These are phyloP conservation scores for Torulaspora gathmanii DNA, from an alignment of 805 yeast species.

Conservation along the genomic window DNA sequence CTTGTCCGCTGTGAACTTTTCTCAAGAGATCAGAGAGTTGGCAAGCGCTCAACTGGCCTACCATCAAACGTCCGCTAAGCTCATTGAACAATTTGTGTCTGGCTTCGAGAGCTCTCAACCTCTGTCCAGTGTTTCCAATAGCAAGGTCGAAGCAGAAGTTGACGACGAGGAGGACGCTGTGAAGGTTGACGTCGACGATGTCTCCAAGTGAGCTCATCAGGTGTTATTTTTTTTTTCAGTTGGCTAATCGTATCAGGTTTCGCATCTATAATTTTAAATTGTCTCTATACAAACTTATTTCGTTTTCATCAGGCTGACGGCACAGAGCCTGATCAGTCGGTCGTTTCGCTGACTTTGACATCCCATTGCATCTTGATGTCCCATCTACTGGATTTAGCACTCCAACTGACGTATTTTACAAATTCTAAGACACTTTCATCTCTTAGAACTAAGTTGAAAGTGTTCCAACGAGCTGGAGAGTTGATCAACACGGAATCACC, in stretches of 20 bases:
- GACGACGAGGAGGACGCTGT: constrained; percentile 9
- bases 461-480: constrained; percentile 80
- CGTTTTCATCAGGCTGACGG: neutral
- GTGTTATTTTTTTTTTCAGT: constrained; percentile 17
- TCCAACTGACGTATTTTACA: constrained; percentile 83
- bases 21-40: constrained; percentile 62
- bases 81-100: constrained; percentile 53
- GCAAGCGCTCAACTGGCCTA: constrained; percentile 75
- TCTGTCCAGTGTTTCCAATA: constrained; percentile 1
- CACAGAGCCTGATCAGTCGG: neutral
- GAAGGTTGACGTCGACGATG: constrained; percentile 7
- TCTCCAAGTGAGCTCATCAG: neutral
- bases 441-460: constrained; percentile 67
- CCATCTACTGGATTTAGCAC: constrained; percentile 91
- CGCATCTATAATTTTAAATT: neutral
- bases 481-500: constrained; percentile 77
- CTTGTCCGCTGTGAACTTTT: constrained; percentile 62
- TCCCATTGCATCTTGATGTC: constrained; percentile 81
- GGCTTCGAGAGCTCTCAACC: constrained; percentile 7
- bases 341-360: constrained; percentile 44
- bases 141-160: constrained; percentile 7
- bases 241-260: constrained; percentile 17
- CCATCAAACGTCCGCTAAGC: constrained; percentile 68
- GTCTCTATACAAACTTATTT: constrained; percentile 1
- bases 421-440: constrained; percentile 87